Base-by-base conservation (phyloP, 495 filamentous ascomycete species). In the Tuber magnatum region DNA sequence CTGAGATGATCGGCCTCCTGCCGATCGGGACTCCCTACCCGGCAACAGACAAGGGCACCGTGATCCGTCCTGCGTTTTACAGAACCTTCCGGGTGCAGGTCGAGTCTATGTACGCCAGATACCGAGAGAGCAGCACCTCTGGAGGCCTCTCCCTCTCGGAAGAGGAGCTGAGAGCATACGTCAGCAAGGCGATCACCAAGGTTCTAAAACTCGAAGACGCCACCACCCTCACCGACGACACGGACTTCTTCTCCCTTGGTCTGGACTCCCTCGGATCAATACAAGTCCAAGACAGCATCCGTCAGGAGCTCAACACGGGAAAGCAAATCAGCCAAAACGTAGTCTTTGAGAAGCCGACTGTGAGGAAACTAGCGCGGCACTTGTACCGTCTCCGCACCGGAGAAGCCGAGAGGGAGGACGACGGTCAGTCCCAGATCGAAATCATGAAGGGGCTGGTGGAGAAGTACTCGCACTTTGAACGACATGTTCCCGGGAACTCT, bases 191-290 rank as follows among this genome's bases (percentile, higher is more conserved):
- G 42, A 86, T 86, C 68, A 74, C 77, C 51, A 81, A 86, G 14
- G 77, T 85, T 44, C 82, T 88, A 20, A 84, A 81, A 22, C 79
- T 87, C 40, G n/a, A 81, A 22, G 40, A 79, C 43, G 32, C 69
- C 16, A 75, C 16, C 3, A 10, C 41, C 1, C 76, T 88, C 9
- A 80, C 85, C 6, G 77, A 83, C 70, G 71, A 87, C 2, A 80
- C 85, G 7, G 86, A 89, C 76, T 86, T 91, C 78, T 90, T 90
- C 71, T 81, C 85, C 0, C 83, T 85, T 10, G 89, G 89, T 12
- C 78, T 91, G n/a, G 88, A 90, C 78, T 90, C 88, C 73, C 80
- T 91, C n/a, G 86, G 87, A 69, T 87, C 88, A 7, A 89, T 89
- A 28, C 87, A 89, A 70, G 80, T 90, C 69, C 85, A 88, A 44